Percentiles rank a stretch among this genome's conserved stretches.
Evolutionary conservation across 1,284 basidiomycete species (phyloP).

Genomic region (Meira miltonrushii): DNA sequence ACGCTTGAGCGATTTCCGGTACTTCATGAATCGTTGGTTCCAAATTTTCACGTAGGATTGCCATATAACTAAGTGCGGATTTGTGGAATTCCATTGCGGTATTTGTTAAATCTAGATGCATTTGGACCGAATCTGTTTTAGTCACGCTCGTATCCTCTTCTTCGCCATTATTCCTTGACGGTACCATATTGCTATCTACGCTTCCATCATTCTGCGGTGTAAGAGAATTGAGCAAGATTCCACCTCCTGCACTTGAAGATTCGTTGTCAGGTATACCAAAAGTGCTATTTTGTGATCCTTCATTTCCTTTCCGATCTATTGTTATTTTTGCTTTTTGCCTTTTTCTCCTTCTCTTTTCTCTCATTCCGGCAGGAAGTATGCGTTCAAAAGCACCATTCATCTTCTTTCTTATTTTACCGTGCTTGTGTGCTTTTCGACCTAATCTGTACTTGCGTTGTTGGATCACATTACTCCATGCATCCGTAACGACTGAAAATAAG

Average conservation of each 20-base stretch:
- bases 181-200: not conserved
- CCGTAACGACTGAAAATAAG: conserved; percentile 60
- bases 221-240: not conserved
- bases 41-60: not conserved
- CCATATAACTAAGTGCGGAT: not conserved
- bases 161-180: not conserved
- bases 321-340: not conserved
- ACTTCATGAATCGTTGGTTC: not conserved
- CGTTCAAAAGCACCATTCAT: not conserved
- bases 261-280: not conserved
- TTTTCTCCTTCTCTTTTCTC: not conserved
- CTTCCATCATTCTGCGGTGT: not conserved
- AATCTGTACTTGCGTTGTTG: not conserved
- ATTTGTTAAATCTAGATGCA: conserved; percentile 3
- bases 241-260: not conserved
- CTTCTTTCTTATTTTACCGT: not conserved
- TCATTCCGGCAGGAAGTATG: not conserved
- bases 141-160: not conserved
- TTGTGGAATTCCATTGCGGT: conserved; percentile 7
- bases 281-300: not conserved
- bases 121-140: not conserved
- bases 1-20: not conserved
- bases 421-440: not conserved
- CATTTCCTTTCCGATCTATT: not conserved
- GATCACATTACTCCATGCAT: conserved; percentile 45